phyloP scores from a whole-genome alignment of 2,329 filamentous ascomycete genomes.

The Ophiostoma sp. region DNA sequence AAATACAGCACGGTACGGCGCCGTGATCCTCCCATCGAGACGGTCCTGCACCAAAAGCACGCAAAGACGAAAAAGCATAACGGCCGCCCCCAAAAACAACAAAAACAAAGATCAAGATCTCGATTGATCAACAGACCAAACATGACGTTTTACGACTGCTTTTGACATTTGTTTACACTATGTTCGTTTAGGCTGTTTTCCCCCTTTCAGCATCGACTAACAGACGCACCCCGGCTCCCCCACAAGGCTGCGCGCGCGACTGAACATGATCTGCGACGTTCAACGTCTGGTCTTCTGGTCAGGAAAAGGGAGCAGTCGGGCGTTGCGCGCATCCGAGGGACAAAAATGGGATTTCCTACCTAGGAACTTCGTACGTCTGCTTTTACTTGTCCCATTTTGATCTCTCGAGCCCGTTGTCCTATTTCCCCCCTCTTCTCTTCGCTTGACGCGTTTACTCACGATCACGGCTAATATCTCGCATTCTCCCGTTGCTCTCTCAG shows the following conservation, averaged over 20 bases:
- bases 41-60: neutral
- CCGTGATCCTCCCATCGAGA: neutral
- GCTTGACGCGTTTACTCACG: constrained; percentile 3
- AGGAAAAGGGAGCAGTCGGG: neutral
- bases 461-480: constrained; percentile 9
- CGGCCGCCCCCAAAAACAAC: neutral
- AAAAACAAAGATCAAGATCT: neutral
- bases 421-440: neutral
- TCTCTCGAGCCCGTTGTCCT: neutral
- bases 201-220: neutral
- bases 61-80: neutral
- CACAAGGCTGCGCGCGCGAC: neutral
- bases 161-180: neutral
- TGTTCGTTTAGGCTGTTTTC: neutral
- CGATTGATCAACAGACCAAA: neutral
- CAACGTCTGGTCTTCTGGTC: neutral
- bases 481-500: neutral
- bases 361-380: neutral
- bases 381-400: neutral
- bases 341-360: neutral
- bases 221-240: constrained; percentile 1
- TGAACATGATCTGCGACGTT: neutral
- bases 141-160: neutral
- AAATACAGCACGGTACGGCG: neutral
- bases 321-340: neutral